phyloP scores from a whole-genome alignment of 2,329 filamentous ascomycete genomes.

The Tolypocladium amazonense region DNA sequence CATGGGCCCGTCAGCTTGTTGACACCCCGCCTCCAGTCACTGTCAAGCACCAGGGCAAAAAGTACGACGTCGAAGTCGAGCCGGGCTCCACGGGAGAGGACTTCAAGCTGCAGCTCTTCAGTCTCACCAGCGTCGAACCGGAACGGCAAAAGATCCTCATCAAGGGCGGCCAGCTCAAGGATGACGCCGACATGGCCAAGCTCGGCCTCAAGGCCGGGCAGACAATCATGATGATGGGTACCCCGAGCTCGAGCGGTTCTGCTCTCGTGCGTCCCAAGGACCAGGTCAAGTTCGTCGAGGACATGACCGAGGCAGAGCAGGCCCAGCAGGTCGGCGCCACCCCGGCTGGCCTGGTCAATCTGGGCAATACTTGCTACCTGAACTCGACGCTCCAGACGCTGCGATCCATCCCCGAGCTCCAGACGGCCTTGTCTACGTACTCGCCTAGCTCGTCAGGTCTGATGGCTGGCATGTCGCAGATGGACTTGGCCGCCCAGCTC shows the following conservation, averaged over 20 bases:
- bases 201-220: slow-evolving; percentile 80
- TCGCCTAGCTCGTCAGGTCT: slow-evolving; percentile 16
- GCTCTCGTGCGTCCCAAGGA: slow-evolving; percentile 65
- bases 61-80: slow-evolving; percentile 89
- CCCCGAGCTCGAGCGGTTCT: slow-evolving; percentile 56
- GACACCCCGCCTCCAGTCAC: slow-evolving; percentile 47
- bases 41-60: slow-evolving; percentile 92
- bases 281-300: slow-evolving; percentile 80
- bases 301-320: slow-evolving; percentile 92
- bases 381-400: slow-evolving; percentile 95
- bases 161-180: slow-evolving; percentile 89
- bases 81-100: slow-evolving; percentile 74
- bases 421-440: slow-evolving; percentile 61
- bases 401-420: slow-evolving; percentile 80
- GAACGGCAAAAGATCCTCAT: slow-evolving; percentile 93
- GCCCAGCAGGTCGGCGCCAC: slow-evolving; percentile 75
- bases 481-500: slow-evolving; percentile 67
- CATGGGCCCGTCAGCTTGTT: slow-evolving; percentile 5
- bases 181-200: slow-evolving; percentile 79
- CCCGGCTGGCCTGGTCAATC: slow-evolving; percentile 79
- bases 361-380: slow-evolving; percentile 97
- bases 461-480: slow-evolving; percentile 37
- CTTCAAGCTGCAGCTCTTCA: slow-evolving; percentile 93
- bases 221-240: slow-evolving; percentile 94
- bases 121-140: slow-evolving; percentile 89